Conservation (phyloP, 805 yeast species). For the Barnettozyma californica region DNA sequence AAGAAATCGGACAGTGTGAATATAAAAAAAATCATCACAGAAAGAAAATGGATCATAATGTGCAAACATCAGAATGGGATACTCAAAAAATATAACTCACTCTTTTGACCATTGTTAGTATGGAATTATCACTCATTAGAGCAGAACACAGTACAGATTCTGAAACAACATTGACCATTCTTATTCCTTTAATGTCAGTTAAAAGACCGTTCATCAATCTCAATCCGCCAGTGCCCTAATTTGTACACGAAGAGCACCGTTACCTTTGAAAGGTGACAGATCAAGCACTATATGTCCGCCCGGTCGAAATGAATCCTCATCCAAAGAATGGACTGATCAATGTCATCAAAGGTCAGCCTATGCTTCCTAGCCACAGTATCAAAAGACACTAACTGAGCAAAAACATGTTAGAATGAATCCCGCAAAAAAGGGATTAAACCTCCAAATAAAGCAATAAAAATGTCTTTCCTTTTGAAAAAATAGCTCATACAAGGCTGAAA, state of each 20-base stretch:
- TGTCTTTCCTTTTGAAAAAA: background rate
- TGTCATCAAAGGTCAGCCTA: background rate
- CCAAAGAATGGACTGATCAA: background rate
- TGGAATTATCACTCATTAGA: background rate
- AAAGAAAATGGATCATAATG: background rate
- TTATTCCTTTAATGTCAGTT: slow-evolving; percentile 5
- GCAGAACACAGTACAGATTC: background rate
- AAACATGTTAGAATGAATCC: background rate
- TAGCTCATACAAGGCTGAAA: slow-evolving; percentile 59
- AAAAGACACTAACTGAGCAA: background rate
- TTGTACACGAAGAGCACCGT: slow-evolving; percentile 49
- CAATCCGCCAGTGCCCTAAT: slow-evolving; percentile 36
- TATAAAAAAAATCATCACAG: slow-evolving; percentile 36
- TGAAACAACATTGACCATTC: background rate
- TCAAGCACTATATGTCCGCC: slow-evolving; percentile 42
- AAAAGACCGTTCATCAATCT: slow-evolving; percentile 45
- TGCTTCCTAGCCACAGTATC: background rate
- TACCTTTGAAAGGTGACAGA: slow-evolving; percentile 36
- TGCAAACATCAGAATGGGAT: background rate
- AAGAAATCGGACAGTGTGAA: slow-evolving; percentile 49
- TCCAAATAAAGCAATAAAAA: background rate
- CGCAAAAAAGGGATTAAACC: background rate
- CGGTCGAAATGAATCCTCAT: slow-evolving; percentile 35
- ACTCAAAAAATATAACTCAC: background rate
- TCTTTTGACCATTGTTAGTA: background rate